Conservation (phyloP, 768 basidiomycete species). For the Agrocybe pediades region DNA sequence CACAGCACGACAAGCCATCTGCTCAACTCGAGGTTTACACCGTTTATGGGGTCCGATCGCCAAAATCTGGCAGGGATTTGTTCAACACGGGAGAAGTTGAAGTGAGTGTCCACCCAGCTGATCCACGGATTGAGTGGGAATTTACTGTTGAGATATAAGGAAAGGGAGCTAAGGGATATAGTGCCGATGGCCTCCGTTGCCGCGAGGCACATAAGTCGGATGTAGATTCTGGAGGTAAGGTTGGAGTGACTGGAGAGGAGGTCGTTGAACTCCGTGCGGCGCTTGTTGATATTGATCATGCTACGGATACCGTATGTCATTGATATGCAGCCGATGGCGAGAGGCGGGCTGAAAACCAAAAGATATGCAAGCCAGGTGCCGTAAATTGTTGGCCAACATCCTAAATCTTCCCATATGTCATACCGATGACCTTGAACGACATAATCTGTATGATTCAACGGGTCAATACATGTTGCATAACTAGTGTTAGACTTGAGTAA, state of each 20-base stretch:
- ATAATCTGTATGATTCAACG: slow-evolving; percentile 36
- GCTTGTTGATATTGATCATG: slow-evolving; percentile 41
- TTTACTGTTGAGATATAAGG: slow-evolving; percentile 36
- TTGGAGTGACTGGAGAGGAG: slow-evolving; percentile 38
- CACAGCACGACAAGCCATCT: slow-evolving; percentile 51
- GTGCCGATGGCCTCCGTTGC: slow-evolving; percentile 47
- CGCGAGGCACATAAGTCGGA: slow-evolving; percentile 61
- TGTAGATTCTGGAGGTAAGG: slow-evolving; percentile 49
- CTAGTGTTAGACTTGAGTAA: neutral
- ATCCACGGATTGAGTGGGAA: slow-evolving; percentile 43
- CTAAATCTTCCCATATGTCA: slow-evolving; percentile 59
- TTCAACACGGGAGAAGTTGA: slow-evolving; percentile 44
- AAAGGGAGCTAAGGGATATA: slow-evolving; percentile 43
- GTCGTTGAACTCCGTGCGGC: slow-evolving; percentile 44
- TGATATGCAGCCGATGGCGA: slow-evolving; percentile 43
- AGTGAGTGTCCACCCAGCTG: slow-evolving; percentile 53
- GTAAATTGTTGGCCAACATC: slow-evolving; percentile 54
- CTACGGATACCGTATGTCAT: slow-evolving; percentile 38
- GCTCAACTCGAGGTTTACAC: slow-evolving; percentile 37
- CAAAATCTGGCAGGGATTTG: slow-evolving; percentile 44
- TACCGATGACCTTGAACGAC: slow-evolving; percentile 60
- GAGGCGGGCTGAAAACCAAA: slow-evolving; percentile 42
- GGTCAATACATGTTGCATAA: neutral
- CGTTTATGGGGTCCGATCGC: slow-evolving; percentile 27
- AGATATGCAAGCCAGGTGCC: slow-evolving; percentile 46